Evolutionary conservation across 2,329 filamentous ascomycete species (phyloP), one percentile per base, ranked within the genome.

Genomic region (Diaporthe caulivora): DNA sequence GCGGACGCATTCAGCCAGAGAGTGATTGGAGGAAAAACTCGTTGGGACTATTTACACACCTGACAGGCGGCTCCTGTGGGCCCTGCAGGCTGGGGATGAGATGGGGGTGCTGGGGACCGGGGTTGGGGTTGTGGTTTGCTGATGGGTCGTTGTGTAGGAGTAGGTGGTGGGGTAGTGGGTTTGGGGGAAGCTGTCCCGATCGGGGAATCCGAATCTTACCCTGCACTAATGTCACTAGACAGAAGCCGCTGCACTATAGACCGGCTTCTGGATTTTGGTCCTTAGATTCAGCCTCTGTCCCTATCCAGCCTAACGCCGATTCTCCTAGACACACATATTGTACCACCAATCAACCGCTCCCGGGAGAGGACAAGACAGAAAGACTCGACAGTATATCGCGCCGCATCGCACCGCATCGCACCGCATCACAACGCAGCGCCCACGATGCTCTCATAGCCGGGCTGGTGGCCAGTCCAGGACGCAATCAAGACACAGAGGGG

Each of bases 21-120:
- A 47, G 40, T 65, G 60, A 65, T 65, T 65, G 44, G 60, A 34
- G 60, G 60, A 51, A 65, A 49, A 65, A 65, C 29, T 26, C 54
- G 29, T 57, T 37, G 57, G 8, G 24, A 26, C 26, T 9, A 26
- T 13, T 15, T 24, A 10, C 3, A 26, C 42, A 47, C 24, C 58
- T 62, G 58, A 60, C 55, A 26, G n/a, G 31, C 34, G n/a, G 34
- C n/a, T 42, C 55, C 55, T 42, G 55, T 40, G 55, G 55, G 9
- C n/a, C 10, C 47, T 26, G n/a, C 49, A 29, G 49, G 49, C 49
- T 24, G 49, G 53, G 53, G 29, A 34, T 11, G 8, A 17, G 29
- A 31, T 55, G 26, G 53, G 53, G 18, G 29, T n/a, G 31, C 10
- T 21, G 62, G 62, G 60, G 44, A n/a, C 24, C 17, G 29, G 60